phyloP scores from a whole-genome alignment of 2,329 filamentous ascomycete genomes.

The Drechmeria coniospora region DNA sequence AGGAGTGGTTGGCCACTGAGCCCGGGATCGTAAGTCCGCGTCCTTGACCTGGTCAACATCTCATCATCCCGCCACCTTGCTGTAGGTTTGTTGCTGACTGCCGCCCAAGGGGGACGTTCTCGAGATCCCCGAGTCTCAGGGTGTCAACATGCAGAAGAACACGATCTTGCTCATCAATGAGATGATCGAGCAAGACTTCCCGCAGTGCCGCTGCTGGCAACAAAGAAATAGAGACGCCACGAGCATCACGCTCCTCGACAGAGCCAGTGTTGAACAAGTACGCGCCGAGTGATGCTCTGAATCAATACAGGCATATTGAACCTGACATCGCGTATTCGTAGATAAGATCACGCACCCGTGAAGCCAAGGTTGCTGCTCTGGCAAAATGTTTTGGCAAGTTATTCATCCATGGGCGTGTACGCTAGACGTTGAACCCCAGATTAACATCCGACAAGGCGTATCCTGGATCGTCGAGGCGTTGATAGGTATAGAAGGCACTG shows the following conservation, averaged over 20 bases:
- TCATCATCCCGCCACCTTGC: neutral
- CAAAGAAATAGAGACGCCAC: constrained; percentile 7
- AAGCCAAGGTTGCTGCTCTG: neutral
- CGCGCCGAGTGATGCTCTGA: neutral
- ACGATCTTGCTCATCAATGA: neutral
- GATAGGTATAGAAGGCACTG: neutral
- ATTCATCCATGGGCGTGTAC: neutral
- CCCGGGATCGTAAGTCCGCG: neutral
- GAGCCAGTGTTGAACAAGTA: neutral
- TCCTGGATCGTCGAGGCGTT: neutral
- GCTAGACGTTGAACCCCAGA: neutral
- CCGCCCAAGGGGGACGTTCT: neutral
- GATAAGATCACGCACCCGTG: neutral
- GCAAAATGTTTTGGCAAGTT: neutral
- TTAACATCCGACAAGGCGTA: neutral
- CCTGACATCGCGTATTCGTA: neutral
- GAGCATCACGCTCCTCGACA: constrained; percentile 10
- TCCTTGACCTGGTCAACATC: neutral
- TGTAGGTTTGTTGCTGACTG: neutral
- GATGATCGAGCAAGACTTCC: neutral
- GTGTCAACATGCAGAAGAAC: neutral
- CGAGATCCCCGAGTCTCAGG: neutral
- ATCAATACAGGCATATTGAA: neutral
- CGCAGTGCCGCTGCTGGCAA: neutral
- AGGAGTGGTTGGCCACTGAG: neutral